Conservation (phyloP, 2,329 filamentous ascomycete species). For the Apiospora hydei region DNA sequence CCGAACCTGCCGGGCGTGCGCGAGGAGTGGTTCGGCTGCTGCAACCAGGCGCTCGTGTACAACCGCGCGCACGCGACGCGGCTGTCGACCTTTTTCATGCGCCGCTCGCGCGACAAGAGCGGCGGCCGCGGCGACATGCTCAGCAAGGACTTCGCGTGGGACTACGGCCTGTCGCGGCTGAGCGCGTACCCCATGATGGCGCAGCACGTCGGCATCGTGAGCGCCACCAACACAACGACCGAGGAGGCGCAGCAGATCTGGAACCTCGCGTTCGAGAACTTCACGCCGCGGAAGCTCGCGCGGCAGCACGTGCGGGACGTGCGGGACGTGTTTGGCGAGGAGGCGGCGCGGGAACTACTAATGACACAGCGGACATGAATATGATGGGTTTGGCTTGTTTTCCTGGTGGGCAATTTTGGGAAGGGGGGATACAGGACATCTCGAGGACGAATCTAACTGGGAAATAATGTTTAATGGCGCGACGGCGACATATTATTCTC, state of each 20-base stretch:
- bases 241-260: conserved; percentile 41
- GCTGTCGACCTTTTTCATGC: conserved; percentile 36
- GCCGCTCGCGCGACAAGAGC: conserved; percentile 29
- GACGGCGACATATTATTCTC: not conserved
- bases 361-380: not conserved
- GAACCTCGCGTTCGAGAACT: conserved; percentile 43
- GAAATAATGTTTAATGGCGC: conserved; percentile 15
- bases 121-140: conserved; percentile 42
- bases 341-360: conserved; percentile 25
- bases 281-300: conserved; percentile 34
- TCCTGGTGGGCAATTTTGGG: not conserved
- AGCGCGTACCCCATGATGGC: conserved; percentile 44
- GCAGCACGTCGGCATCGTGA: conserved; percentile 41
- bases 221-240: conserved; percentile 40
- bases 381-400: not conserved
- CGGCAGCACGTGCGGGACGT: conserved; percentile 35
- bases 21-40: conserved; percentile 43
- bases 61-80: conserved; percentile 37
- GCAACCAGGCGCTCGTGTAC: conserved; percentile 43
- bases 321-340: conserved; percentile 36
- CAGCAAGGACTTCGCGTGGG: conserved; percentile 40
- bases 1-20: conserved; percentile 36
- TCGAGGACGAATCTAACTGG: not conserved
- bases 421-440: not conserved
- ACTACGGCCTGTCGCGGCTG: conserved; percentile 39